These are phyloP conservation scores for Rhizophora apiculata DNA, from an alignment of 345 rosid species.

Conservation along the genomic window DNA sequence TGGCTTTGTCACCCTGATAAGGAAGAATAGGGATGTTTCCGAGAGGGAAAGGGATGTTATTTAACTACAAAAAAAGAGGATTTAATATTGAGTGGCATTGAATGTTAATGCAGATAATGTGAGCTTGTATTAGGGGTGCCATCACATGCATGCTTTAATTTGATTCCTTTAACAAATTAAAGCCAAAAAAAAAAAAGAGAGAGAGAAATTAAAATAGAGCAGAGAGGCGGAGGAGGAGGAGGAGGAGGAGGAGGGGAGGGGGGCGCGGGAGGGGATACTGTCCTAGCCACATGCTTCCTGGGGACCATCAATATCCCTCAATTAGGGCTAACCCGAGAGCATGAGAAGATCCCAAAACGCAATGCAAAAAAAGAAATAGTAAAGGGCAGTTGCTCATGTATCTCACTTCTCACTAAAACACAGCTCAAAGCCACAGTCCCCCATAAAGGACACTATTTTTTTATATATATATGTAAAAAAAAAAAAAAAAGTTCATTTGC, in stretches of 20 bases:
- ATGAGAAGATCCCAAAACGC: slow-evolving; percentile 58
- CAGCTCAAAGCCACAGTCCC: slow-evolving; percentile 29
- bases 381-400: slow-evolving; percentile 6
- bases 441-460: slow-evolving; percentile 30
- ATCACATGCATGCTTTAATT: slow-evolving; percentile 64
- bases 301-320: slow-evolving; percentile 43
- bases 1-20: slow-evolving; percentile 18
- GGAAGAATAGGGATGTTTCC: slow-evolving; percentile 18
- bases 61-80: not conserved
- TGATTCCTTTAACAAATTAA: slow-evolving; percentile 43
- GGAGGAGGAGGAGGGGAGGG: not conserved
- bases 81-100: not conserved
- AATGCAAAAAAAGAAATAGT: slow-evolving; percentile 11
- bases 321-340: slow-evolving; percentile 18
- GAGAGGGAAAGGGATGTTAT: not conserved
- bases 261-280: not conserved
- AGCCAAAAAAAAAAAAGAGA: slow-evolving; percentile 19
- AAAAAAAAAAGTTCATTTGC: slow-evolving; percentile 27
- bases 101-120: slow-evolving; percentile 15
- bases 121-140: slow-evolving; percentile 28
- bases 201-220: slow-evolving; percentile 7
- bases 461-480: not conserved
- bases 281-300: slow-evolving; percentile 51
- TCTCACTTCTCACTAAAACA: slow-evolving; percentile 18
- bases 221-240: slow-evolving; percentile 1